phyloP scores from a whole-genome alignment of 2,329 filamentous ascomycete genomes.

The Blastomyces silverae region DNA sequence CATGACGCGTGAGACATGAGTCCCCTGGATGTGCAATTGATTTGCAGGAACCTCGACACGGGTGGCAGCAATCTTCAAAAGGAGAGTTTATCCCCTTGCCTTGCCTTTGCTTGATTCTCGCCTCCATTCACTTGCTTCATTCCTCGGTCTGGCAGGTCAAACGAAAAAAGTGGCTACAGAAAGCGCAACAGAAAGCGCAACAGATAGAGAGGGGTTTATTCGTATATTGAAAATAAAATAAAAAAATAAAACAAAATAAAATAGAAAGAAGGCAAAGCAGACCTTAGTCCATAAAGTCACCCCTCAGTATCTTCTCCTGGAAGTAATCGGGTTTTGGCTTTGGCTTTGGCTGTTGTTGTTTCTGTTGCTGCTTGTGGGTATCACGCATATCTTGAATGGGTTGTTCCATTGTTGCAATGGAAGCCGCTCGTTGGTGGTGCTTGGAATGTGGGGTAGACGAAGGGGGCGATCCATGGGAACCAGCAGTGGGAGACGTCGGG shows the following conservation, averaged over 20 bases:
- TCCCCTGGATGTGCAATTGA: not conserved
- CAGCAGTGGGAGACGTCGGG: conserved; percentile 27
- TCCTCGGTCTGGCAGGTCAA: not conserved
- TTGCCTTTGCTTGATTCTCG: not conserved
- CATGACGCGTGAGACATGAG: not conserved
- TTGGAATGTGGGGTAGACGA: conserved; percentile 41
- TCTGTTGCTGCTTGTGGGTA: conserved; percentile 16
- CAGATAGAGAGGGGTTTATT: not conserved
- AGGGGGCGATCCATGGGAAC: conserved; percentile 27
- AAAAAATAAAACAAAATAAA: conserved; percentile 8
- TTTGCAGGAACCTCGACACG: not conserved
- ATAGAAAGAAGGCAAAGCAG: conserved; percentile 2
- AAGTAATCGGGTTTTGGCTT: conserved; percentile 79
- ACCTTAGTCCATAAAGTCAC: conserved; percentile 88
- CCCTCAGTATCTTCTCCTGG: conserved; percentile 94
- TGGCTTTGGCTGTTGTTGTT: conserved; percentile 41
- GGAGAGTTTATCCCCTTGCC: not conserved
- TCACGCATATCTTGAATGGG: conserved; percentile 31
- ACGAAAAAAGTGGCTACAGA: not conserved
- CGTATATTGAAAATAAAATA: no score
- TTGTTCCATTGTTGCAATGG: conserved; percentile 51
- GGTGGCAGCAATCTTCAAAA: not conserved
- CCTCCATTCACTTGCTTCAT: not conserved
- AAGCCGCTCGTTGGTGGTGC: conserved; percentile 36
- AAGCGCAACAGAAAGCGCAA: not conserved